Evolutionary conservation across 352 stramenopile genomes (phyloP).

Genomic region (Globisporangium barbulae): DNA sequence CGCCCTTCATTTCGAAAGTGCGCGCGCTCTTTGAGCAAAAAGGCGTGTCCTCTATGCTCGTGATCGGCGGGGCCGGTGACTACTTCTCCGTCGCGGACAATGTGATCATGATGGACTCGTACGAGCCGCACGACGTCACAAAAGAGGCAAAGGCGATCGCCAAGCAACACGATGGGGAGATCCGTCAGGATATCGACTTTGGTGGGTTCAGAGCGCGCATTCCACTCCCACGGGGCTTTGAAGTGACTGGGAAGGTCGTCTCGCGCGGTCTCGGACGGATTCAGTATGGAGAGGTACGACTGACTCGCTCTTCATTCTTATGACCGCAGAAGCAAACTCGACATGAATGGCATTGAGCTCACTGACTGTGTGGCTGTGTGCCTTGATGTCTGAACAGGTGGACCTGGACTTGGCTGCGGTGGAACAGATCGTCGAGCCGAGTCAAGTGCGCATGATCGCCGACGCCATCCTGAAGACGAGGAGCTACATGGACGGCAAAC

Average conservation of each 20-base stretch:
- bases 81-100: constrained; percentile 97
- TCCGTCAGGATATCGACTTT: constrained; percentile 51
- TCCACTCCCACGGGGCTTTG: constrained; percentile 46
- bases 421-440: constrained; percentile 88
- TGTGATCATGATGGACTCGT: constrained; percentile 97
- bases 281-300: constrained; percentile 79
- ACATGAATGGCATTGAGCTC: background rate
- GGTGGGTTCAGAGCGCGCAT: constrained; percentile 50
- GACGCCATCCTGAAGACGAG: constrained; percentile 57
- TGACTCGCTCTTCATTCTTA: background rate
- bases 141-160: constrained; percentile 91
- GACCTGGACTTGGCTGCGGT: constrained; percentile 83
- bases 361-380: background rate
- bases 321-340: background rate
- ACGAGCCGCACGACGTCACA: constrained; percentile 91
- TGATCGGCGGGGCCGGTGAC: constrained; percentile 95
- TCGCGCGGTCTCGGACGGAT: constrained; percentile 70
- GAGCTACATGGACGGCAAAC: constrained; percentile 60
- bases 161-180: constrained; percentile 39
- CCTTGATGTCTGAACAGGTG: constrained; percentile 28
- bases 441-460: constrained; percentile 82
- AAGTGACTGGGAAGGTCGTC: constrained; percentile 75
- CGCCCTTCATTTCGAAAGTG: constrained; percentile 95
- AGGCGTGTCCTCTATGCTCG: constrained; percentile 92
- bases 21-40: constrained; percentile 88